A percentile compares a stretch with the other conserved stretches of the same genome.
Conservation (phyloP, 352 stramenopile species). For the Phytophthora citricola region DNA sequence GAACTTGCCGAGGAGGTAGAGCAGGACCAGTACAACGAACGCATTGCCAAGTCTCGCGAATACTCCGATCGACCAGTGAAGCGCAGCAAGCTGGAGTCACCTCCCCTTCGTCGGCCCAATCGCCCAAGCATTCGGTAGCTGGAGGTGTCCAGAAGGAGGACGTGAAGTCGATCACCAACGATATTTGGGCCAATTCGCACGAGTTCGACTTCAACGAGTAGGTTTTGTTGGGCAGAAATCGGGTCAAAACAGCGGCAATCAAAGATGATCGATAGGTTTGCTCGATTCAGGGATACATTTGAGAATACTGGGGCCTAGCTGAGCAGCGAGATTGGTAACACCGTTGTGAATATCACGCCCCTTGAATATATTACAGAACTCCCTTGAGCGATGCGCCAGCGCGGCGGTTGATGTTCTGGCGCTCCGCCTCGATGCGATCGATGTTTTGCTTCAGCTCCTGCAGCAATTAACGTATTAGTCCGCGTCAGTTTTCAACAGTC, state of each 20-base stretch:
- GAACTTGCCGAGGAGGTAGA: constrained; percentile 49
- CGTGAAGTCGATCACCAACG: constrained; percentile 73
- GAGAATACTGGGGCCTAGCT: constrained; percentile 19
- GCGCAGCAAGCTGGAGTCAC: constrained; percentile 37
- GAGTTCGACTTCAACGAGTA: constrained; percentile 78
- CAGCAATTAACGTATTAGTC: constrained; percentile 7
- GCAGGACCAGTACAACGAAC: constrained; percentile 27
- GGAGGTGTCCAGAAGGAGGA: constrained; percentile 49
- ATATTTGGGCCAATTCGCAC: constrained; percentile 85
- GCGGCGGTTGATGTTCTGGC: constrained; percentile 82
- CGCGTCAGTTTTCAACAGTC: background rate
- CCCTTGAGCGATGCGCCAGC: constrained; percentile 83
- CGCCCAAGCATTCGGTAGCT: constrained; percentile 40
- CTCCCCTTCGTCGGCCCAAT: constrained; percentile 17
- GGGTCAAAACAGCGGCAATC: constrained; percentile 11
- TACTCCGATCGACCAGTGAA: constrained; percentile 26
- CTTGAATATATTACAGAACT: constrained; percentile 62
- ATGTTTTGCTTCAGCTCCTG: constrained; percentile 82
- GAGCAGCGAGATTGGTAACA: constrained; percentile 8
- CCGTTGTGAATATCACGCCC: constrained; percentile 11
- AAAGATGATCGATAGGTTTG: constrained; percentile 10
- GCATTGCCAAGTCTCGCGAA: background rate
- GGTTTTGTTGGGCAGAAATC: background rate
- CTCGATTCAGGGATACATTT: constrained; percentile 37
- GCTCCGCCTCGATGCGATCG: constrained; percentile 77